Percentiles rank a stretch among this genome's conserved stretches.
phyloP scores from a whole-genome alignment of 441 rosid genomes.

The Melastoma candidum region DNA sequence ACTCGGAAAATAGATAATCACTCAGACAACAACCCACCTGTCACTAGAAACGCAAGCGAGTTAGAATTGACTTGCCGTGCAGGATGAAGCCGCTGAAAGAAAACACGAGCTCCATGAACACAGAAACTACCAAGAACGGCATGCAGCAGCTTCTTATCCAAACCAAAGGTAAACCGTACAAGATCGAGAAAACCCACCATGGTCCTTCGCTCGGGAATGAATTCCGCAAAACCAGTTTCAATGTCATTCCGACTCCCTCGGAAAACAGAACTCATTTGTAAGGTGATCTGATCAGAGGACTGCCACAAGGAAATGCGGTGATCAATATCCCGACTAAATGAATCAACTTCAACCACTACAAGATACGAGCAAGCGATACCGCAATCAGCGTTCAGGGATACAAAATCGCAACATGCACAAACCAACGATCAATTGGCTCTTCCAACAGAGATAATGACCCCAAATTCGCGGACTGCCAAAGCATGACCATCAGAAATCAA shows the following conservation, averaged over 20 bases:
- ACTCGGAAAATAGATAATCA: not conserved
- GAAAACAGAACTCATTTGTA: conserved; percentile 68
- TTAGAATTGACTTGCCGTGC: conserved; percentile 72
- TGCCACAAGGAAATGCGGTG: no score
- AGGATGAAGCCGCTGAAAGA: conserved; percentile 65
- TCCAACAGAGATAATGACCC: no score
- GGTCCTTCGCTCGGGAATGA: conserved; percentile 58
- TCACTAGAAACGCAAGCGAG: conserved; percentile 79
- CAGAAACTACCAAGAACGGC: not conserved
- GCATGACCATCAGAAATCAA: no score
- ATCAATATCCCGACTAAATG: no score
- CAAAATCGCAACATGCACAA: no score
- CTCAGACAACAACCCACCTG: conserved; percentile 31
- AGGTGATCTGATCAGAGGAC: conserved; percentile 1
- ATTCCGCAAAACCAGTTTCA: conserved; percentile 59
- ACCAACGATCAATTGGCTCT: no score
- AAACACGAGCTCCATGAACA: not conserved
- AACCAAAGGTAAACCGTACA: not conserved
- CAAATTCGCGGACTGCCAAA: no score
- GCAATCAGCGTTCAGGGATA: no score
- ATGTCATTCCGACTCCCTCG: conserved; percentile 73
- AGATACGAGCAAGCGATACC: no score
- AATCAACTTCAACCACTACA: no score
- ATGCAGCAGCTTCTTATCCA: not conserved
- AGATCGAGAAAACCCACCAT: conserved; percentile 29